Conservation (phyloP, 768 basidiomycete species). For the Tricholoma saponaceum region DNA sequence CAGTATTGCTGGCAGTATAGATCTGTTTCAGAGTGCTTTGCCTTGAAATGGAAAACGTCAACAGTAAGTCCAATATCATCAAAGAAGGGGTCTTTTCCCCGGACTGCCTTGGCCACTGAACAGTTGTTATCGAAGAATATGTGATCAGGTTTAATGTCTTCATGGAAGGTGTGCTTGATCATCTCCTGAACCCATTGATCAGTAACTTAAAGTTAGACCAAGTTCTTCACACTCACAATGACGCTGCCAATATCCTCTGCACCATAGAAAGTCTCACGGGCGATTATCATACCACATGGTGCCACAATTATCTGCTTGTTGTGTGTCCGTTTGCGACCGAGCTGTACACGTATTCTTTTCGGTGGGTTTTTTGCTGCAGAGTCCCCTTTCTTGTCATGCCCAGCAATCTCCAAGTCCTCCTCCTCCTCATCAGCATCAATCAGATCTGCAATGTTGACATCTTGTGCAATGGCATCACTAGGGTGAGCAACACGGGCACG, state of each 20-base stretch:
- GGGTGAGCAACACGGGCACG: not conserved
- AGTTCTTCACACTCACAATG: not conserved
- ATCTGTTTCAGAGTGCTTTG: constrained; percentile 25
- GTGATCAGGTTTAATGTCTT: constrained; percentile 4
- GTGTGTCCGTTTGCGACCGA: constrained; percentile 26
- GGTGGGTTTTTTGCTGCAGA: constrained; percentile 5
- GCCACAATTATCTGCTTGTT: constrained; percentile 29
- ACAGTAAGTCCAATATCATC: constrained; percentile 21
- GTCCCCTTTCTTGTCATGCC: not conserved
- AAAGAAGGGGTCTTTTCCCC: constrained; percentile 13
- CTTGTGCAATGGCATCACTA: not conserved
- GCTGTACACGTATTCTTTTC: constrained; percentile 15
- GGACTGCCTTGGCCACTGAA: constrained; percentile 3
- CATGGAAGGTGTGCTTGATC: constrained; percentile 17
- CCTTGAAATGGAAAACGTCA: constrained; percentile 33
- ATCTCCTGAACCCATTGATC: constrained; percentile 9
- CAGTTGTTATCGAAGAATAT: constrained; percentile 29
- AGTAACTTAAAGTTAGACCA: not conserved
- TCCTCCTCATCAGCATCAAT: not conserved
- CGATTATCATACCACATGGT: constrained; percentile 29
- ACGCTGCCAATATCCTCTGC: constrained; percentile 16
- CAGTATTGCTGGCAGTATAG: constrained; percentile 22
- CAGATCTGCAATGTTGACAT: not conserved
- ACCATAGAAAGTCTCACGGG: constrained; percentile 26
- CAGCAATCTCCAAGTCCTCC: not conserved